Evolutionary conservation across 2,329 filamentous ascomycete species (phyloP).

Genomic region (Ceratocystis papillata): DNA sequence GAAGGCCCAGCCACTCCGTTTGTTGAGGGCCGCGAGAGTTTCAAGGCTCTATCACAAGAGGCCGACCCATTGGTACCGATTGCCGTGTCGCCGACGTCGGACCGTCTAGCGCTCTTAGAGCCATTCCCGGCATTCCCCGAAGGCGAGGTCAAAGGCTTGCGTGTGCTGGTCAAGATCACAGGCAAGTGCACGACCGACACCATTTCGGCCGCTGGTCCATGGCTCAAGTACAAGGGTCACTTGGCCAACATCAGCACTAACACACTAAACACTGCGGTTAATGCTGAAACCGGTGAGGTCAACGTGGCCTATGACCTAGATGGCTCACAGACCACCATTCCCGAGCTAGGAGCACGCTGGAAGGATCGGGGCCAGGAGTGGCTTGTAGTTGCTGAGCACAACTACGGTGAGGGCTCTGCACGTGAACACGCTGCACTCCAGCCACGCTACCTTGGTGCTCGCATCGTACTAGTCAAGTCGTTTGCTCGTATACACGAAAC

Average conservation of each 20-base stretch:
- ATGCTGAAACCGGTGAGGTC: conserved; percentile 83
- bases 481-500: conserved; percentile 93
- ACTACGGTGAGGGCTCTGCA: conserved; percentile 87
- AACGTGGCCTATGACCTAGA: conserved; percentile 85
- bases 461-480: conserved; percentile 72
- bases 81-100: conserved; percentile 73
- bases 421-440: conserved; percentile 84
- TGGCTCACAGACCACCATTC: conserved; percentile 65
- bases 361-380: conserved; percentile 63
- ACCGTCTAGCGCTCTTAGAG: conserved; percentile 80
- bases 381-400: conserved; percentile 95
- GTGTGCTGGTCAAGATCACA: conserved; percentile 88
- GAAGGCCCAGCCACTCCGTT: conserved; percentile 56
- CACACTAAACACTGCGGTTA: conserved; percentile 89
- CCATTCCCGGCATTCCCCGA: conserved; percentile 78
- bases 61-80: conserved; percentile 63
- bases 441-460: conserved; percentile 77
- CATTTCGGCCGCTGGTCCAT: conserved; percentile 91
- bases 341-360: conserved; percentile 77
- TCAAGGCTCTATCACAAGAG: conserved; percentile 60
- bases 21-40: conserved; percentile 61
- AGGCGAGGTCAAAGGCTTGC: conserved; percentile 62
- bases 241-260: conserved; percentile 96
- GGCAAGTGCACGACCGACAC: conserved; percentile 99
- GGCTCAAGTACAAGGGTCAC: conserved; percentile 99